phyloP scores from a whole-genome alignment of 2,329 filamentous ascomycete genomes.

The Anthostomella pinea region DNA sequence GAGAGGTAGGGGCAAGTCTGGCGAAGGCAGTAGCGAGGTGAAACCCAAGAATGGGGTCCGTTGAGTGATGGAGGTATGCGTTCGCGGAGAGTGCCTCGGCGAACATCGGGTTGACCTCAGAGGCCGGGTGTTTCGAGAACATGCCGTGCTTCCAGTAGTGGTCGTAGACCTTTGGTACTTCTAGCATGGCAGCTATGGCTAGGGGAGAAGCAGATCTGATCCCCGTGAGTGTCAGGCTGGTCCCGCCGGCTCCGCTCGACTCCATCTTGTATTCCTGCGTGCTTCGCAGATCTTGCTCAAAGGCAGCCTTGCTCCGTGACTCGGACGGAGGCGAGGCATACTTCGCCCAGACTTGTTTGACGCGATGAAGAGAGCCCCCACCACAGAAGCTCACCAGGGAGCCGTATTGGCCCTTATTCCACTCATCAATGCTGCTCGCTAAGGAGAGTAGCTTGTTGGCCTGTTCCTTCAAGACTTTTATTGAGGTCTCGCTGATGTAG shows the following conservation, averaged over 20 bases:
- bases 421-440: conserved; percentile 39
- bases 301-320: conserved; percentile 9
- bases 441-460: conserved; percentile 40
- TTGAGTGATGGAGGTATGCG: conserved; percentile 44
- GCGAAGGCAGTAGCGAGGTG: conserved; percentile 52
- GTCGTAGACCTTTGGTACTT: conserved; percentile 21
- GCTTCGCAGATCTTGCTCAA: conserved; percentile 18
- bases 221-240: conserved; percentile 25
- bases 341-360: conserved; percentile 39
- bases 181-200: conserved; percentile 23
- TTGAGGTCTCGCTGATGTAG: conserved; percentile 39
- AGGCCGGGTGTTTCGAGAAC: conserved; percentile 14
- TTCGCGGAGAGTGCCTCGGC: conserved; percentile 32
- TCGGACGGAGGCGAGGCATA: conserved; percentile 27
- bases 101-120: conserved; percentile 46
- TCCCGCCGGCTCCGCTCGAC: too few relatives aligned
- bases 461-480: conserved; percentile 39
- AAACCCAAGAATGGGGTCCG: conserved; percentile 53
- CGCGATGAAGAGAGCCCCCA: conserved; percentile 39
- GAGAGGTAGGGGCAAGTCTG: conserved; percentile 37
- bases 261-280: too few relatives aligned
- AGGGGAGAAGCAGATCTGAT: conserved; percentile 40
- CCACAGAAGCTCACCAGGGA: conserved; percentile 47
- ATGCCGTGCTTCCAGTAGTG: conserved; percentile 38
- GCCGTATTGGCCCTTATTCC: conserved; percentile 46